Conservation (phyloP, 2,329 filamentous ascomycete species). For the Talaromyces funiculosus region DNA sequence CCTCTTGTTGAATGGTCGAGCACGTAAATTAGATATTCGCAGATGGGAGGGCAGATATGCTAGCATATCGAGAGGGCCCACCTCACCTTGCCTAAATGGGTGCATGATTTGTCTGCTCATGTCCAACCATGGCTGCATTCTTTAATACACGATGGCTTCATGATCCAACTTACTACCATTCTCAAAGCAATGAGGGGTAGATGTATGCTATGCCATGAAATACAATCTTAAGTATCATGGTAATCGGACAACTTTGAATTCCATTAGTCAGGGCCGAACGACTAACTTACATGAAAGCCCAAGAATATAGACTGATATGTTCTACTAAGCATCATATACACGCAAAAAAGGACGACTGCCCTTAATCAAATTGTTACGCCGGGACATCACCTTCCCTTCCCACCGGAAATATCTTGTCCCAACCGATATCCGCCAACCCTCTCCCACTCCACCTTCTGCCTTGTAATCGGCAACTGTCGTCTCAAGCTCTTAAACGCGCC, state of each 20-base stretch:
- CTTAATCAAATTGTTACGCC: no score
- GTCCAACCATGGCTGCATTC: not conserved
- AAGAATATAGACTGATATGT: not conserved
- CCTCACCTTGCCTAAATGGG: not conserved
- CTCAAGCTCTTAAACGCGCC: conserved; percentile 91
- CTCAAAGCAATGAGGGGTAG: no score
- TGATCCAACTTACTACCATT: not conserved
- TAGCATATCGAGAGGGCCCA: not conserved
- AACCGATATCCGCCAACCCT: conserved; percentile 90
- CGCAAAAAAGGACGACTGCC: not conserved
- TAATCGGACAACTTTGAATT: not conserved
- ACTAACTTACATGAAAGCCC: not conserved
- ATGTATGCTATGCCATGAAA: not conserved
- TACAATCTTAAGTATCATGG: not conserved
- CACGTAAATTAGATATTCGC: not conserved
- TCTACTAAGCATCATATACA: conserved; percentile 1
- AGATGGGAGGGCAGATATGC: not conserved
- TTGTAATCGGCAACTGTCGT: conserved; percentile 88
- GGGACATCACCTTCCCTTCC: conserved; percentile 39
- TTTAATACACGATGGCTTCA: not conserved
- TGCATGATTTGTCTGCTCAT: not conserved
- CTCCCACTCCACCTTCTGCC: conserved; percentile 99
- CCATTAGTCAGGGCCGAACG: not conserved
- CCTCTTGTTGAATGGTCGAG: not conserved
- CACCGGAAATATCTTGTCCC: conserved; percentile 71